Base-by-base conservation (phyloP, 2,329 filamentous ascomycete species). In the Venturia aucupariae region DNA sequence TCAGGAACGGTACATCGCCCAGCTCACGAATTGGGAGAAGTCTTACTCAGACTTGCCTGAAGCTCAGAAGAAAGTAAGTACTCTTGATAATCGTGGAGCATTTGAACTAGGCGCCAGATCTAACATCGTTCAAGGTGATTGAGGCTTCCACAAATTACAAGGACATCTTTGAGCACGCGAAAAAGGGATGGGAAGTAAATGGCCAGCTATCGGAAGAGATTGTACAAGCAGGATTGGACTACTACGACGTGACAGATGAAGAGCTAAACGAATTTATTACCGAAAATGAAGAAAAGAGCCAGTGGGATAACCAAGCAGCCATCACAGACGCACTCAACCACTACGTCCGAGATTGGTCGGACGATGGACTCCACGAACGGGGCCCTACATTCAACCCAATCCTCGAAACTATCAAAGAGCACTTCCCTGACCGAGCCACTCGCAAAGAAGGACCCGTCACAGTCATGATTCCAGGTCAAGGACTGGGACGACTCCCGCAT, bases 341-440 rank as follows among this genome's bases (percentile, higher is more conserved):
- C 60, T 39, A 65, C 59, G 61, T 64, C 11, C 60, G 64, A 4
- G 64, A 65, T 44, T 65, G 64, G 64, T 51, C 64, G 11, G 22
- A 27, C 24, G 64, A 65, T 27, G 64, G 64, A 30, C 24, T 42
- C 15, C 64, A 65, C 42, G 64, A 65, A 32, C 64, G 64, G n/a
- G 24, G n/a, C n/a, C 38, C 54, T 24, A 62, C 63, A 24, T 62
- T 62, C 32, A 19, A 38, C 10, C 41, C 55, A 24, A 48, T 64
- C 63, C 38, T 62, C 11, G 63, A 61, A 27, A 64, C 57, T 15
- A 62, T 64, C 41, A 54, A 62, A 15, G 41, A 48, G 11, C 63
- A 48, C 27, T 61, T 64, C 42, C 55, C 63, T 19, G n/a, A 44
- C 38, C 63, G 57, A 32, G 27, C 38, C 13, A 54, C 46, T 48